These are phyloP conservation scores for Penicillium parvum DNA, from an alignment of 495 filamentous ascomycete species.

Conservation along the genomic window DNA sequence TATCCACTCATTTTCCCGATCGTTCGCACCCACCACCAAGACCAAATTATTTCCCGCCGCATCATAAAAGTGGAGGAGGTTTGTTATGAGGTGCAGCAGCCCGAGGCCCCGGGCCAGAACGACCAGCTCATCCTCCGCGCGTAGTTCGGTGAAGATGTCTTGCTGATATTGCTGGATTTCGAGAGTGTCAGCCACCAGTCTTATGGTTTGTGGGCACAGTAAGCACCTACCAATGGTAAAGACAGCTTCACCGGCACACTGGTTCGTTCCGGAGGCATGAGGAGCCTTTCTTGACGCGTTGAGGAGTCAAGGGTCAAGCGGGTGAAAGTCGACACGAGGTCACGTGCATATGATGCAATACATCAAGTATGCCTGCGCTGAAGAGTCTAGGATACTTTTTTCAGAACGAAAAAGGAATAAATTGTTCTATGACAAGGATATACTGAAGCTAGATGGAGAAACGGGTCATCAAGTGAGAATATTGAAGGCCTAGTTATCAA, in stretches of 20 bases:
- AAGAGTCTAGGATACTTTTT: too few relatives aligned
- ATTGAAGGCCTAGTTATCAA: too few relatives aligned
- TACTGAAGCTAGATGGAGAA: too few relatives aligned
- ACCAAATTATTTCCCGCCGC: slow-evolving; percentile 91
- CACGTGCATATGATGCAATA: slow-evolving; percentile 40
- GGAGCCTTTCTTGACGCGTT: slow-evolving; percentile 34
- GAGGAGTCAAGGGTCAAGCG: background rate
- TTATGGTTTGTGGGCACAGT: slow-evolving; percentile 12
- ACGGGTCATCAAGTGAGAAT: too few relatives aligned
- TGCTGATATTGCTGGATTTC: slow-evolving; percentile 69
- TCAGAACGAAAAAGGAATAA: too few relatives aligned
- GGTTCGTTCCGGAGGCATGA: slow-evolving; percentile 54
- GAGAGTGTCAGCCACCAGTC: slow-evolving; percentile 10
- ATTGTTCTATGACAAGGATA: too few relatives aligned
- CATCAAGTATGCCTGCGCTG: background rate
- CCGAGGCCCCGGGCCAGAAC: slow-evolving; percentile 88
- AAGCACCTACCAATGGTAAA: slow-evolving; percentile 68
- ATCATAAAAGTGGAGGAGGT: slow-evolving; percentile 94
- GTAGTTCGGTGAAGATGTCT: slow-evolving; percentile 86
- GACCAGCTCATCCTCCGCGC: slow-evolving; percentile 87
- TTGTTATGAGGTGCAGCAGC: slow-evolving; percentile 83
- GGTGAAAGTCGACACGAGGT: slow-evolving; percentile 17
- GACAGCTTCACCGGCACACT: slow-evolving; percentile 83
- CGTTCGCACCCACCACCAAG: slow-evolving; percentile 83
- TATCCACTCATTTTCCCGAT: slow-evolving; percentile 91